Conservation (phyloP, 257 asterid species). For the Hygrophila difformis region DNA sequence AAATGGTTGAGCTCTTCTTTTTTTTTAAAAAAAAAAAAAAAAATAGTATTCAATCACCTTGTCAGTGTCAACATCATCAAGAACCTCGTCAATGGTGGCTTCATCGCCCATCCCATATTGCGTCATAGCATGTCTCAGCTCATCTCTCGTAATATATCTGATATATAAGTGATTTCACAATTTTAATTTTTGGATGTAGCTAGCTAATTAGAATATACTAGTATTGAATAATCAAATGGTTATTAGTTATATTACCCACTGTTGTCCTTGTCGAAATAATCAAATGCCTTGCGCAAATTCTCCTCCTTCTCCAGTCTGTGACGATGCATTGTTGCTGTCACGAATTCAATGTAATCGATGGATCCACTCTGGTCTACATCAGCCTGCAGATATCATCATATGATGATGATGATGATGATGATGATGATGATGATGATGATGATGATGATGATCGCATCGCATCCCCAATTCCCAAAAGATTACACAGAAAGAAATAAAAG, state of each 20-base stretch:
- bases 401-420: neutral
- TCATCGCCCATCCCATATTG: conserved; percentile 92
- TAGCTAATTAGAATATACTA: too few species aligned
- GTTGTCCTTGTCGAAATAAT: conserved; percentile 63
- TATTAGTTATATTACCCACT: conserved; percentile 42
- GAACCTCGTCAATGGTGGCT: conserved; percentile 71
- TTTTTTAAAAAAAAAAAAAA: neutral
- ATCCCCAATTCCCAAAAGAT: too few species aligned
- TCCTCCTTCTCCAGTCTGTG: conserved; percentile 84
- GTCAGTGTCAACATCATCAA: conserved; percentile 78
- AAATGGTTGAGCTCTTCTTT: too few species aligned
- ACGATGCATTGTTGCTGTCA: conserved; percentile 88
- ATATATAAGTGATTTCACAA: neutral
- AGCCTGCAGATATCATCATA: conserved; percentile 35
- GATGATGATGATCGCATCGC: too few species aligned
- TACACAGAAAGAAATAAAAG: too few species aligned
- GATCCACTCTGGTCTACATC: conserved; percentile 81
- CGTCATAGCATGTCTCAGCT: conserved; percentile 72
- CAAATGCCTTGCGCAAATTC: conserved; percentile 63
- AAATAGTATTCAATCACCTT: conserved; percentile 27
- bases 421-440: too few species aligned
- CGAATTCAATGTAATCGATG: conserved; percentile 77
- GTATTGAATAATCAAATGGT: neutral
- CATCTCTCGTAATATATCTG: conserved; percentile 91
- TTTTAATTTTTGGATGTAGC: too few species aligned